phyloP scores from a whole-genome alignment of 768 basidiomycete species.

The Mrakia gelida region DNA sequence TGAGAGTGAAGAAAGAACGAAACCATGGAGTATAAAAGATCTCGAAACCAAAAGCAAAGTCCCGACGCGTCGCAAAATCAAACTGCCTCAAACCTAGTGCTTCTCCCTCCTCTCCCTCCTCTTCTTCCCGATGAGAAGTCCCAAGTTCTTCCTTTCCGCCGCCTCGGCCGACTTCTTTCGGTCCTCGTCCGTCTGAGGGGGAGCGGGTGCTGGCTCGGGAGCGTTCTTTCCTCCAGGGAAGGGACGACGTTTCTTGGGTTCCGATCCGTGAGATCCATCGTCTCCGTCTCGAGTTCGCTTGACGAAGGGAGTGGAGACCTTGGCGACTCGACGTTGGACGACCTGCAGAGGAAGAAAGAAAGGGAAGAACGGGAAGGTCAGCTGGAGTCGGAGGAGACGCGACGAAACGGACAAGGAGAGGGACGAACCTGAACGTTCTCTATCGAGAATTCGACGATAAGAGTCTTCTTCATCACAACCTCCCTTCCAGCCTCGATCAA shows the following conservation, averaged over 20 bases:
- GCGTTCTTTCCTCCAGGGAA: slow-evolving; percentile 13
- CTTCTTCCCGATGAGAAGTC: slow-evolving; percentile 74
- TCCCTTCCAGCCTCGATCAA: slow-evolving; percentile 39
- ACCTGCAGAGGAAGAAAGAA: slow-evolving; percentile 3
- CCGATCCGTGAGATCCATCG: slow-evolving; percentile 3
- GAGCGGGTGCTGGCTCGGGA: slow-evolving; percentile 27
- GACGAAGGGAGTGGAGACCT: slow-evolving; percentile 12
- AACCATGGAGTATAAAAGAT: too few species aligned
- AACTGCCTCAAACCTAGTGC: slow-evolving; percentile 18
- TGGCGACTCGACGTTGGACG: slow-evolving; percentile 20
- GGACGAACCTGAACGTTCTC: slow-evolving; percentile 72
- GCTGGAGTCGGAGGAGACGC: neutral
- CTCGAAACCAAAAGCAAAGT: neutral
- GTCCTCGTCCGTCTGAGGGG: slow-evolving; percentile 27
- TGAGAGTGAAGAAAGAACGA: too few species aligned
- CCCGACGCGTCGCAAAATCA: neutral
- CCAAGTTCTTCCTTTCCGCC: slow-evolving; percentile 48
- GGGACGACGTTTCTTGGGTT: neutral
- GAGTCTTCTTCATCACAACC: slow-evolving; percentile 48
- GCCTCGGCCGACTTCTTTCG: slow-evolving; percentile 21
- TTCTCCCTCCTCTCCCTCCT: slow-evolving; percentile 60
- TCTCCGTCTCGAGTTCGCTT: slow-evolving; percentile 25
- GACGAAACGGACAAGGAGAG: neutral
- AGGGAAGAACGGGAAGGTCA: neutral
- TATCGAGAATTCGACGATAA: slow-evolving; percentile 94